phyloP scores from a whole-genome alignment of 2,329 filamentous ascomycete genomes.

The Diaporthe aspalathi region DNA sequence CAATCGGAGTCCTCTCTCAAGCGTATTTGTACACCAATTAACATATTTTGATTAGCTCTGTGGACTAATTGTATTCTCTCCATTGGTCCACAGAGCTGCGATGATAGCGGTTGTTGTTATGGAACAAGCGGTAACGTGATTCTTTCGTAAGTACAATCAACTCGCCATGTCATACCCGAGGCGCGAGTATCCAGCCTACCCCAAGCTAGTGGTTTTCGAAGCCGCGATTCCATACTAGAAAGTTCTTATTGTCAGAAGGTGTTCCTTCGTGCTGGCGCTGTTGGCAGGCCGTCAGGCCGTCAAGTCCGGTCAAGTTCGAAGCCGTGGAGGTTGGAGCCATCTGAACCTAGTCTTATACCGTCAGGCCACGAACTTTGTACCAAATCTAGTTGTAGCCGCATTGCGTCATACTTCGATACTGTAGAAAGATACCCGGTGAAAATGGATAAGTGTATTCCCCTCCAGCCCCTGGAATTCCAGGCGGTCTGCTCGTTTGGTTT shows the following conservation, averaged over 20 bases:
- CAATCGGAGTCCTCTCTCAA: not conserved
- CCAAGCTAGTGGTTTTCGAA: not conserved
- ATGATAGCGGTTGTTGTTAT: not conserved
- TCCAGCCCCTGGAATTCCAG: not conserved
- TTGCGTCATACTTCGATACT: too few species aligned
- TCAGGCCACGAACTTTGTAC: too few species aligned
- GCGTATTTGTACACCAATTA: not conserved
- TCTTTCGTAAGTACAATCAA: too few species aligned
- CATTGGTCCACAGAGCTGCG: not conserved
- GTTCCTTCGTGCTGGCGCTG: not conserved
- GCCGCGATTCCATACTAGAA: not conserved
- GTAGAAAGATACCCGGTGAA: not conserved
- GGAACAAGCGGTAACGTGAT: not conserved
- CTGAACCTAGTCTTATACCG: too few species aligned
- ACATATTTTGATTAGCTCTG: not conserved
- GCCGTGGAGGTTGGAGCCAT: too few species aligned
- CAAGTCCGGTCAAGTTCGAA: too few species aligned
- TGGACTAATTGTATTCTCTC: not conserved
- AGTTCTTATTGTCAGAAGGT: not conserved
- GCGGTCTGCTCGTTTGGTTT: not conserved
- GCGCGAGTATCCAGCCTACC: not conserved
- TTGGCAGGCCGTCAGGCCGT: not conserved
- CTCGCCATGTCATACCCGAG: not conserved
- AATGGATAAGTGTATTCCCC: not conserved
- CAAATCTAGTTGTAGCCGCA: too few species aligned